Base-by-base conservation (phyloP, 116 monocot species). In the Zostera marina region DNA sequence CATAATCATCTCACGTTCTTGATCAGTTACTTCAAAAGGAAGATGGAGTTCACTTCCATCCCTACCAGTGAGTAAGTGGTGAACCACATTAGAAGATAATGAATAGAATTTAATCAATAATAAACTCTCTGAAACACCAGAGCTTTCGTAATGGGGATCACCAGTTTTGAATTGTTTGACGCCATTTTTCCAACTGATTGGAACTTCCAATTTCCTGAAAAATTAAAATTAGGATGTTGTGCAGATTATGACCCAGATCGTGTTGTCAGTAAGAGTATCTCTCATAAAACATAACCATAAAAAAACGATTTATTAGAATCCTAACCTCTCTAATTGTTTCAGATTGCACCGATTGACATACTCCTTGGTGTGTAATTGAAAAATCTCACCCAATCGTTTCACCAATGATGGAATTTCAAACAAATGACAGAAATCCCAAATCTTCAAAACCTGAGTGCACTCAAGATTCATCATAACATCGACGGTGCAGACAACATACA, bases 81-180 rank as follows among this genome's bases (percentile, higher is more conserved):
- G 63, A 3, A 61, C 76, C 8, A 74, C 21, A 0, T 79, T 79
- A 56, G 77, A 66, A 19, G 82, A 79, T 42, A 87, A 76, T 1
- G 79, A 70, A 52, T 81, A 87, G 44, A 87, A 87, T 46, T 78
- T 87, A 79, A 82, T 86, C 26, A 86, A 47, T 15, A 86, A 25
- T 13, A 86, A 54, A 54, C 81, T 78, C 17, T 86, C 86, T 47
- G 48, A 76, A 15, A 86, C 77, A 53, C 73, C 70, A 9, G 77
- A 75, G 17, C 73, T 70, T 52, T 73, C 78, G 22, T 52, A 16
- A 43, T 20, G 15, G n/a, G 7, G 43, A 24, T 21, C 13, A 17
- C 19, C 1, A 42, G 22, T 21, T 22, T 21, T 58, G 11, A 58
- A 67, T 41, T 58, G 44, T 0, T 47, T 42, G 19, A 59, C 41